phyloP scores from a whole-genome alignment of 2,329 filamentous ascomycete species.

The Triangularia setosa region DNA sequence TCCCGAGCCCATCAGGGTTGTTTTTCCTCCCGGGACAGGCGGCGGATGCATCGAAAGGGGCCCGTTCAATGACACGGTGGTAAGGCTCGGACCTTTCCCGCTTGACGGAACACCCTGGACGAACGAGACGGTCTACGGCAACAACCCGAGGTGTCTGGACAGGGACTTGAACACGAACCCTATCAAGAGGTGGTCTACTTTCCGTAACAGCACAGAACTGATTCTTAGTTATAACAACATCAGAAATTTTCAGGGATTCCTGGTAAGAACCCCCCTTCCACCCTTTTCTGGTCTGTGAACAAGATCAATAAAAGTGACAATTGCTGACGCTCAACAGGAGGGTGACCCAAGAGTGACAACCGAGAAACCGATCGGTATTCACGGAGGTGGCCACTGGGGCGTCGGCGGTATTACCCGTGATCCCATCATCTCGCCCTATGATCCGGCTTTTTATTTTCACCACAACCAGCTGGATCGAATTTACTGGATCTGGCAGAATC shows the following conservation, averaged over 20 bases:
- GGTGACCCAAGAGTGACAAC: not conserved
- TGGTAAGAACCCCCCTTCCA: too few relatives aligned
- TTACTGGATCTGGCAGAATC: slow-evolving; percentile 27
- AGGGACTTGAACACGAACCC: slow-evolving; percentile 37
- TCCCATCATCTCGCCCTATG: slow-evolving; percentile 20
- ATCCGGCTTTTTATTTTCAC: slow-evolving; percentile 25
- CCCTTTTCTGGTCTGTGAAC: not conserved
- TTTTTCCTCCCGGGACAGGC: slow-evolving; percentile 31
- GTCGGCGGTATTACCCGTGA: slow-evolving; percentile 30
- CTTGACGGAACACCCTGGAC: not conserved
- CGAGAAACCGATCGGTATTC: slow-evolving; percentile 27
- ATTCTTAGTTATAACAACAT: slow-evolving; percentile 36
- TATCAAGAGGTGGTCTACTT: slow-evolving; percentile 26
- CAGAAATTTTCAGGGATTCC: slow-evolving; percentile 37
- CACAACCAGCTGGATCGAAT: slow-evolving; percentile 24
- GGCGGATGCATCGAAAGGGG: slow-evolving; percentile 50
- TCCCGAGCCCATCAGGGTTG: not conserved
- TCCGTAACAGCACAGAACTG: slow-evolving; percentile 34
- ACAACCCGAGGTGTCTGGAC: slow-evolving; percentile 41
- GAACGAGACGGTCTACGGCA: slow-evolving; percentile 16
- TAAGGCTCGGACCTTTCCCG: slow-evolving; percentile 36
- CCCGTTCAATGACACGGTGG: slow-evolving; percentile 40
- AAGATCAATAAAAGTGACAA: too few relatives aligned
- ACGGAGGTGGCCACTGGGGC: slow-evolving; percentile 35
- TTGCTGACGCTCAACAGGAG: not conserved